Base-by-base conservation (phyloP, 2,329 filamentous ascomycete genomes). In the Chalaropsis thielavioides region DNA sequence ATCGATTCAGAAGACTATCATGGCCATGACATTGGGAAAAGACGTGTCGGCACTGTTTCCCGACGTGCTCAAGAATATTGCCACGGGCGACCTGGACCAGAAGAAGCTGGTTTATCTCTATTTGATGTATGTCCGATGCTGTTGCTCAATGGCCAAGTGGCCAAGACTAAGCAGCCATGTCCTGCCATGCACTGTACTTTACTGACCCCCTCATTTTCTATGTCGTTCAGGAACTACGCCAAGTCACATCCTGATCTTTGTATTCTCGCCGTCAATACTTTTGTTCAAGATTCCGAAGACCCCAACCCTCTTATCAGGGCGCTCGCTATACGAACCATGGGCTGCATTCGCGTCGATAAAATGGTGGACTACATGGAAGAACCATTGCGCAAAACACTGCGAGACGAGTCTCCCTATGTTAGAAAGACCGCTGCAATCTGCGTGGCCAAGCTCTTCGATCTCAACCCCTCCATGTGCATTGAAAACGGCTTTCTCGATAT, bases 301-400 rank as follows among this genome's bases (percentile, higher is more conserved):
- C 94, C 94, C 54, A 99, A 99, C 73, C 94, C 94, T 15, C 83
- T 99, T 27, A 90, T 99, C 72, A 83, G 94, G 80, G 94, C 94
- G 62, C 82, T 99, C 62, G 94, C 94, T 64, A 95, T 99, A 74
- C 84, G 94, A 71, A 99, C 94, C 41, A 99, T 99, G 94, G 94
- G 94, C 49, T 97, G 94, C 73, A 97, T 99, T 71, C 82, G 94
- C 65, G 94, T 99, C 65, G 94, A 97, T 71, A 99, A 99, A 77
- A 99, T 99, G 90, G 90, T 97, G 69, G 94, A 99, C 74, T 99
- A 99, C 75, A 97, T 99, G 92, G 94, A 97, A 75, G 94, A 99
- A 72, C 94, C 94, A 15, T 77, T 99, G 68, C 84, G 94, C 71
- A 99, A 99, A 78, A 99, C 94, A 13, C 79, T 99, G 70, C 86